Conservation (phyloP, 2,329 filamentous ascomycete genomes). For the Paracamarosporium sp. region DNA sequence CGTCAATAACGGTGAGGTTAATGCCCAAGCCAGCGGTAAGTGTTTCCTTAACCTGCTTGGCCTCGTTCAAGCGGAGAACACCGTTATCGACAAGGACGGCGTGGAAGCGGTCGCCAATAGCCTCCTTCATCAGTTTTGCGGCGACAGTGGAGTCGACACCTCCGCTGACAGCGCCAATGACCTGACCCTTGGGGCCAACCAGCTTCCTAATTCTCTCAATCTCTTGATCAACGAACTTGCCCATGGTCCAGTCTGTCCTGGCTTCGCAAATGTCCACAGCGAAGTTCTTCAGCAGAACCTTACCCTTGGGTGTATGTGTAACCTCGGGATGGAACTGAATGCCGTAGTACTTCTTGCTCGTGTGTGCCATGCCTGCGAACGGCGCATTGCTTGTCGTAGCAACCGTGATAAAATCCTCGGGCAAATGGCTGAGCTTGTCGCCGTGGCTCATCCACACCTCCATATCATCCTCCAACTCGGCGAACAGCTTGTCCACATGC, state of each 20-base stretch:
- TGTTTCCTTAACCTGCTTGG: constrained; percentile 78
- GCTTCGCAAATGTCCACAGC: constrained; percentile 81
- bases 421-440: constrained; percentile 81
- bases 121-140: constrained; percentile 83
- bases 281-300: constrained; percentile 80
- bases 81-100: constrained; percentile 88
- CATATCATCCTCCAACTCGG: constrained; percentile 72
- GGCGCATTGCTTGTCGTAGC: constrained; percentile 78
- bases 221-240: constrained; percentile 80
- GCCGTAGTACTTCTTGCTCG: constrained; percentile 74
- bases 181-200: constrained; percentile 82
- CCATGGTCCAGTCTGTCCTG: constrained; percentile 82
- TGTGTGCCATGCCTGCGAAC: constrained; percentile 80
- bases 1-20: constrained; percentile 88
- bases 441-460: constrained; percentile 88
- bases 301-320: constrained; percentile 74
- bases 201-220: constrained; percentile 80
- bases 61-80: constrained; percentile 85
- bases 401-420: constrained; percentile 74
- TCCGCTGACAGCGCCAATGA: constrained; percentile 79
- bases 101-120: constrained; percentile 85
- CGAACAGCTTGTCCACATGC: constrained; percentile 80
- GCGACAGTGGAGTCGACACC: constrained; percentile 92
- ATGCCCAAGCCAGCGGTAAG: constrained; percentile 82
- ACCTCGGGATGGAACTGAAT: constrained; percentile 93